Conservation (phyloP, 768 basidiomycete species). For the Mycena chlorophos region DNA sequence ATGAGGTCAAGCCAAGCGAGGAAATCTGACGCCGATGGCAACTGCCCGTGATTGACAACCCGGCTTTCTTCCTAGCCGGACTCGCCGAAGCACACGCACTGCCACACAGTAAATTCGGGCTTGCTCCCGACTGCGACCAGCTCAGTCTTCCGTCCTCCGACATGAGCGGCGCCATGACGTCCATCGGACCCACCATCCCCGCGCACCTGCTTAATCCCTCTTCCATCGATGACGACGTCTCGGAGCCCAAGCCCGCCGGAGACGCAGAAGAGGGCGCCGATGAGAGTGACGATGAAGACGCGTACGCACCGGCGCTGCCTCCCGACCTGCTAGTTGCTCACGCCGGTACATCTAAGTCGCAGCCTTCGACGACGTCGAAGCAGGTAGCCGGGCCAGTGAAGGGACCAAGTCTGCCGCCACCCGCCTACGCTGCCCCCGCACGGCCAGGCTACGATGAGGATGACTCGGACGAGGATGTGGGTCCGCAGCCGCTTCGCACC, state of each 20-base stretch:
- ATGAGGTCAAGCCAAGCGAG: too few species aligned
- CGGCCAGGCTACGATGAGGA: conserved; percentile 45
- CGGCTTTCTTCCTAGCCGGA: too few species aligned
- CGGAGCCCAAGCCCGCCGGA: conserved; percentile 9
- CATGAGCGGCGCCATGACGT: conserved; percentile 47
- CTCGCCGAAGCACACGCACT: too few species aligned
- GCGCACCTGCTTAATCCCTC: conserved; percentile 30
- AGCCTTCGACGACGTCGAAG: conserved; percentile 24
- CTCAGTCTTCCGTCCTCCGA: too few species aligned
- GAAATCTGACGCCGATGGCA: background rate
- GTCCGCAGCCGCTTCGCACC: conserved; percentile 74
- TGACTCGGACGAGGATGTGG: conserved; percentile 78
- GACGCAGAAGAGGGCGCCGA: conserved; percentile 37
- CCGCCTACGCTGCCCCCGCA: conserved; percentile 31
- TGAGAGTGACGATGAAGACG: conserved; percentile 64
- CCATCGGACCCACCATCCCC: conserved; percentile 61
- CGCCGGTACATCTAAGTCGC: too few species aligned
- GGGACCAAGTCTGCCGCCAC: conserved; percentile 56
- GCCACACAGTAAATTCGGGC: too few species aligned
- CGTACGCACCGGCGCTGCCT: conserved; percentile 72
- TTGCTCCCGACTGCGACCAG: too few species aligned
- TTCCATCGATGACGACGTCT: conserved; percentile 25
- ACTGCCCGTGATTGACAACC: background rate
- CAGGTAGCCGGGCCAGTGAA: conserved; percentile 35
- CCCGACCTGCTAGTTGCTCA: conserved; percentile 58